phyloP scores from a whole-genome alignment of 805 yeast genomes.

The Kodamaea nitidulidarum region DNA sequence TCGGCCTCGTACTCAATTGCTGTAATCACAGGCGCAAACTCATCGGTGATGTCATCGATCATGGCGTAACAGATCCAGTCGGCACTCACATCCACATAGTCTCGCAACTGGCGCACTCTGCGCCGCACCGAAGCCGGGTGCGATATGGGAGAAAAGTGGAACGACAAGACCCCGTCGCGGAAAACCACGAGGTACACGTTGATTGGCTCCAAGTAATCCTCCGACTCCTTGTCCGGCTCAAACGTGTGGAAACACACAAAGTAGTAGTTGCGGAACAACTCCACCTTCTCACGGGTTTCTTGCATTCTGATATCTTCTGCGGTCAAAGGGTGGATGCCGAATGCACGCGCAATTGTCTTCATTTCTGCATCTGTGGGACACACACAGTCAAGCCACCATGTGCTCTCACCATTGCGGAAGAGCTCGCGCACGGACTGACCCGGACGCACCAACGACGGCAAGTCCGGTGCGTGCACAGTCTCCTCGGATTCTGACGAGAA shows the following conservation, averaged over 20 bases:
- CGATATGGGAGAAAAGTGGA: constrained; percentile 25
- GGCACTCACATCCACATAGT: constrained; percentile 27
- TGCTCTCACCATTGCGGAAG: constrained; percentile 24
- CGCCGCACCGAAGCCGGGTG: constrained; percentile 28
- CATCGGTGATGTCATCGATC: constrained; percentile 30
- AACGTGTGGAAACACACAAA: constrained; percentile 97
- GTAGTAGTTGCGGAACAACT: constrained; percentile 82
- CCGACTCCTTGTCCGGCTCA: constrained; percentile 59
- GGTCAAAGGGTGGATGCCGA: constrained; percentile 96
- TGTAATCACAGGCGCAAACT: constrained; percentile 28
- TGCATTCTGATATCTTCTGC: constrained; percentile 96
- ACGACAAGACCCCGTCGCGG: constrained; percentile 26
- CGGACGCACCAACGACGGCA: constrained; percentile 20
- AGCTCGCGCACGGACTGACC: constrained; percentile 21
- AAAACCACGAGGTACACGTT: constrained; percentile 26
- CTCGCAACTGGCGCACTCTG: constrained; percentile 28
- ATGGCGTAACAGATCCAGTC: constrained; percentile 31
- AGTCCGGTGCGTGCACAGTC: constrained; percentile 26
- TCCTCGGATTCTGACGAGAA: constrained; percentile 26
- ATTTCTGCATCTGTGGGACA: constrained; percentile 95
- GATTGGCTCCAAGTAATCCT: constrained; percentile 30
- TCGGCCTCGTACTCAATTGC: constrained; percentile 28
- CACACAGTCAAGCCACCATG: constrained; percentile 71
- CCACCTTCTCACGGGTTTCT: constrained; percentile 96
- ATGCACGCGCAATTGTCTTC: constrained; percentile 87